Conservation (phyloP, 257 asterid species). For the Plantago major region DNA sequence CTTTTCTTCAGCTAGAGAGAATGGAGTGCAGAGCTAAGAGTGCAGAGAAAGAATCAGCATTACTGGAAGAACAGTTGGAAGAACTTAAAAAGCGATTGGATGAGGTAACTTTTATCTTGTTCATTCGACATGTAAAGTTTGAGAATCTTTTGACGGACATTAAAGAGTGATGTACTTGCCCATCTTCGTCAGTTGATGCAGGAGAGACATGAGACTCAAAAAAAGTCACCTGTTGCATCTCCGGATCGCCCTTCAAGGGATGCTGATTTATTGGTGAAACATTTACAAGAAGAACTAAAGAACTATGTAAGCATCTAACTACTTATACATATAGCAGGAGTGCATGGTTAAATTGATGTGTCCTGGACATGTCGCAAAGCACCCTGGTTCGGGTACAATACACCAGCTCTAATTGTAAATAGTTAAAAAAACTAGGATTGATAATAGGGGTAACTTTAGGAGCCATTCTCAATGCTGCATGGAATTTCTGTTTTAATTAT, state of each 20-base stretch:
- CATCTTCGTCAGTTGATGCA: slow-evolving; percentile 56
- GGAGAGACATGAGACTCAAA: slow-evolving; percentile 66
- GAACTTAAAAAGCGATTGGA: slow-evolving; percentile 54
- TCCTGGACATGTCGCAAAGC: slow-evolving; percentile 9
- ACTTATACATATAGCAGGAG: background rate
- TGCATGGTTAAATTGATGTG: too few relatives aligned
- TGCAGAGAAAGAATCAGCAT: slow-evolving; percentile 75
- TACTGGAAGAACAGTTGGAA: slow-evolving; percentile 62
- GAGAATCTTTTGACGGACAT: slow-evolving; percentile 2
- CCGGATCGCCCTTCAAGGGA: slow-evolving; percentile 59
- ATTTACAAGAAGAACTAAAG: slow-evolving; percentile 86
- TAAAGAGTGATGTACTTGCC: slow-evolving; percentile 15
- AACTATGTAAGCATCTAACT: slow-evolving; percentile 59
- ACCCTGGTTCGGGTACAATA: background rate
- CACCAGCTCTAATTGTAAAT: background rate
- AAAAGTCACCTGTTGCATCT: slow-evolving; percentile 41
- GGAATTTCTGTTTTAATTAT: slow-evolving; percentile 4
- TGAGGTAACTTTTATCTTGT: slow-evolving; percentile 43
- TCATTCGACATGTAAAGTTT: slow-evolving; percentile 1
- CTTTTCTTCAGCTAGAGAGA: slow-evolving; percentile 66
- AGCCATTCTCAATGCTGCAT: slow-evolving; percentile 3
- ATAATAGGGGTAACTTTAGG: slow-evolving; percentile 9
- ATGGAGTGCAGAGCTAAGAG: slow-evolving; percentile 75
- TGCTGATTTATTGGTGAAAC: slow-evolving; percentile 61
- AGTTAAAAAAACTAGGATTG: slow-evolving; percentile 7